phyloP scores from a whole-genome alignment of 2,329 filamentous ascomycete species.

The Lasiodiplodia hormozganensis region DNA sequence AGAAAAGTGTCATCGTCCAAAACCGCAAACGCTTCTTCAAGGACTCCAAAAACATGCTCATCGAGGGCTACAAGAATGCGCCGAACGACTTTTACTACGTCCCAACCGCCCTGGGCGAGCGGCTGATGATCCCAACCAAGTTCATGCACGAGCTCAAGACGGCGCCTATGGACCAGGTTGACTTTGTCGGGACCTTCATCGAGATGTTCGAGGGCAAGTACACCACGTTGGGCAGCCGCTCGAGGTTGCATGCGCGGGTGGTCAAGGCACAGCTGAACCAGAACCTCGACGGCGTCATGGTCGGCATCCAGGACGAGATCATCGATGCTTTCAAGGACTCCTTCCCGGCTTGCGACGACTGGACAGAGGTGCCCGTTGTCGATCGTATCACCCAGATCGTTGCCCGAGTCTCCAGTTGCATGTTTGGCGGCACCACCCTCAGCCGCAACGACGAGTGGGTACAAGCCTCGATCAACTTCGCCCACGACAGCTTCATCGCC shows the following conservation, averaged over 20 bases:
- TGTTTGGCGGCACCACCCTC: constrained; percentile 58
- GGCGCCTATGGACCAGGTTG: constrained; percentile 43
- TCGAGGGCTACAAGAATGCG: neutral
- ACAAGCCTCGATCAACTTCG: constrained; percentile 56
- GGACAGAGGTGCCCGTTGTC: constrained; percentile 46
- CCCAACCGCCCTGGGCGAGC: constrained; percentile 27
- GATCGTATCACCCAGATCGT: constrained; percentile 54
- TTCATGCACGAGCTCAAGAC: constrained; percentile 43
- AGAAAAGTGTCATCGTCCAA: neutral
- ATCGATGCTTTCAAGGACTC: constrained; percentile 38
- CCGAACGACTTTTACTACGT: constrained; percentile 1
- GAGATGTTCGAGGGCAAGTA: constrained; percentile 33
- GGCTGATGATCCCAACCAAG: constrained; percentile 37
- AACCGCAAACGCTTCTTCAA: neutral
- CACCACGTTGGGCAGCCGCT: neutral
- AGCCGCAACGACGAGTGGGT: constrained; percentile 55
- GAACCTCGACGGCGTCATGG: constrained; percentile 41
- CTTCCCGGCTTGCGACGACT: constrained; percentile 45
- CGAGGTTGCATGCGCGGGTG: constrained; percentile 31
- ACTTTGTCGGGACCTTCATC: constrained; percentile 38
- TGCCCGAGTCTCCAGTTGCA: constrained; percentile 54
- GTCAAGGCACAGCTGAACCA: constrained; percentile 44
- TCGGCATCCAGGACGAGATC: constrained; percentile 40
- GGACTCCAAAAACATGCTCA: neutral
- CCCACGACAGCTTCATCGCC: constrained; percentile 33